Conservation (phyloP, 2,329 filamentous ascomycete species). For the Colletotrichum tanaceti region DNA sequence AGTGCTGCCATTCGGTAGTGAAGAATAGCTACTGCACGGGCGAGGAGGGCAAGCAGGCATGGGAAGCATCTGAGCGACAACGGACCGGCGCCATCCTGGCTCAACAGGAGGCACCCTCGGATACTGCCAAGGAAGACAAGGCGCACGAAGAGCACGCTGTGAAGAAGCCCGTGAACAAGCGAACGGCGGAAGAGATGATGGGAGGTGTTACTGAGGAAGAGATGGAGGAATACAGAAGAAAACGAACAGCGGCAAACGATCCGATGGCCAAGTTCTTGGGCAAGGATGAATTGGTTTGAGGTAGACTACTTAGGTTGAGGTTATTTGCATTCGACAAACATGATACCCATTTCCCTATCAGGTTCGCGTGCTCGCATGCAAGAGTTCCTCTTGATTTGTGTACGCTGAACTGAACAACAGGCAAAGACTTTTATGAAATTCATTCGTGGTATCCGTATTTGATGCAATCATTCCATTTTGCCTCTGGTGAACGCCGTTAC, state of each 20-base stretch:
- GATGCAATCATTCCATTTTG: conserved; percentile 57
- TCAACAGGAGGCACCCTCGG: conserved; percentile 42
- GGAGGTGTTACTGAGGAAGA: conserved; percentile 84
- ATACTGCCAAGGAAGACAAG: conserved; percentile 47
- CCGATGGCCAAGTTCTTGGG: conserved; percentile 88
- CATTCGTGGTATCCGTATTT: conserved; percentile 41
- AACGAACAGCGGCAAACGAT: conserved; percentile 79
- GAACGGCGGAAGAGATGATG: conserved; percentile 82
- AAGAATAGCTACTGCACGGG: conserved; percentile 99
- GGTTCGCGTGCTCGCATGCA: conserved; percentile 23
- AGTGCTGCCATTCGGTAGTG: conserved; percentile 91
- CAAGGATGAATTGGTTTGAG: conserved; percentile 71
- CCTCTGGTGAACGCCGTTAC: conserved; percentile 64
- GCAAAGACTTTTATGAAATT: conserved; percentile 38
- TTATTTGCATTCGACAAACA: conserved; percentile 26
- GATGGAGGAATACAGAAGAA: conserved; percentile 85
- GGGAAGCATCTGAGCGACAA: conserved; percentile 78
- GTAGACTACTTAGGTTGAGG: conserved; percentile 51
- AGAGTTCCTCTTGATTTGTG: conserved; percentile 3
- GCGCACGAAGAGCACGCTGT: conserved; percentile 48
- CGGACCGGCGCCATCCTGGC: conserved; percentile 60
- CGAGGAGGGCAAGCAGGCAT: conserved; percentile 84
- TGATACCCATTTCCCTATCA: conserved; percentile 40
- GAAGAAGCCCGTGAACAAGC: conserved; percentile 67
- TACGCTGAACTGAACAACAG: conserved; percentile 24